Evolutionary conservation across 345 rosid species (phyloP).

Genomic region (Arabidopsis thaliana): TAIR10.1 NC_003076.8:3687501-3688000

Average conservation of each 20-base stretch:
- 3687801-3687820: not conserved
- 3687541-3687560: conserved; percentile 93
- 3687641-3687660: conserved; percentile 46
- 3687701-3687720: conserved; percentile 20
- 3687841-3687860: conserved; percentile 42
- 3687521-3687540: conserved; percentile 59
- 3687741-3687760: not conserved
- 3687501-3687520: not conserved
- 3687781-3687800: not conserved
- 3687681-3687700: conserved; percentile 55
- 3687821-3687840: conserved; percentile 35
- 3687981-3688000: not conserved
- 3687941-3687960: not conserved
- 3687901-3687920: conserved; percentile 6
- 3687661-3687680: conserved; percentile 53
- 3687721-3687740: not conserved
- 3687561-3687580: conserved; percentile 77
- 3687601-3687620: conserved; percentile 53
- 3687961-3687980: conserved; percentile 17
- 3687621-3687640: conserved; percentile 35
- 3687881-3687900: conserved; percentile 2
- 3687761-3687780: too few species aligned
- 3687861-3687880: conserved; percentile 12
- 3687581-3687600: conserved; percentile 54
- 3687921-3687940: not conserved